phyloP scores from a whole-genome alignment of 148 eudicot species.

The Fagopyrum tataricum region DNA sequence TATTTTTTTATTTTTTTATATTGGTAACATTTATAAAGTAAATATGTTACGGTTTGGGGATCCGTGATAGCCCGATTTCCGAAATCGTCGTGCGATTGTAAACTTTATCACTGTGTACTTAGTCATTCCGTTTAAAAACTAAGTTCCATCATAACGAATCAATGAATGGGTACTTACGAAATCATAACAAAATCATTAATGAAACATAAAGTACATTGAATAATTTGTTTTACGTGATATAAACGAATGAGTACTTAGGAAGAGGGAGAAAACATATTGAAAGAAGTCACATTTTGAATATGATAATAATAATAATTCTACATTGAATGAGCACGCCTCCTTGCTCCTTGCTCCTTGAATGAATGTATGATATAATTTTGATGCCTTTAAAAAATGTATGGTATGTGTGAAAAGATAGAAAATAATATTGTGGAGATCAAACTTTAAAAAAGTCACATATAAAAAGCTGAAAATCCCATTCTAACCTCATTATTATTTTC shows the following conservation, averaged over 20 bases:
- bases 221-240: background rate
- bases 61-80: too few species aligned
- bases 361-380: too few species aligned
- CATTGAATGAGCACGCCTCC: background rate
- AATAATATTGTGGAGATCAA: background rate
- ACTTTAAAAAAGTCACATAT: background rate
- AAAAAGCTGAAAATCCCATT: background rate
- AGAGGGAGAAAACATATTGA: background rate
- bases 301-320: background rate
- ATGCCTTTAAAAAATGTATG: background rate
- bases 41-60: too few species aligned
- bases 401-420: background rate
- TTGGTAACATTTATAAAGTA: too few species aligned
- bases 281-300: background rate
- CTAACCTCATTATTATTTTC: background rate
- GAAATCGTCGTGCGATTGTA: too few species aligned
- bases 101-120: too few species aligned
- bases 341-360: background rate
- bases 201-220: background rate
- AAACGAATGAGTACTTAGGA: background rate
- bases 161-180: too few species aligned
- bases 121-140: too few species aligned
- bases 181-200: too few species aligned
- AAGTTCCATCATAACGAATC: too few species aligned
- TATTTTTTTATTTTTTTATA: too few species aligned